phyloP scores from a whole-genome alignment of 495 filamentous ascomycete species.

The Aspergillus olivimuriae region DNA sequence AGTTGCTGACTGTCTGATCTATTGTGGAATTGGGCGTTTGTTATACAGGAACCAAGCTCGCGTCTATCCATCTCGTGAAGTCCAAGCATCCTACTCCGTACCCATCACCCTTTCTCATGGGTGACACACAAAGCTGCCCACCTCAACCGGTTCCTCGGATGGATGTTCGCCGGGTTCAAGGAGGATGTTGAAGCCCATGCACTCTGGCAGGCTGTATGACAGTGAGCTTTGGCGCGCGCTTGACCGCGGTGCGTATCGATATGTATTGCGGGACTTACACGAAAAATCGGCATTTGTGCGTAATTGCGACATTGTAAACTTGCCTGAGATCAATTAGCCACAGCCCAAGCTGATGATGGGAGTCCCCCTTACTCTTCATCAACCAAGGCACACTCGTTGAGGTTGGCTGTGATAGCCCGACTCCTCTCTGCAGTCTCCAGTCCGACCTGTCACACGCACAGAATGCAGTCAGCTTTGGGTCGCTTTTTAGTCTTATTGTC shows the following conservation, averaged over 20 bases:
- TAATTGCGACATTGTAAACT: slow-evolving; percentile 5
- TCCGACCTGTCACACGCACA: slow-evolving; percentile 3
- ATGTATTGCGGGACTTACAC: slow-evolving; percentile 4
- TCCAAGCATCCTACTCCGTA: not conserved
- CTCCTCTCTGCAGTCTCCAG: slow-evolving; percentile 8
- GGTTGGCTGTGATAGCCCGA: slow-evolving; percentile 2
- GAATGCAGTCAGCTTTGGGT: not conserved
- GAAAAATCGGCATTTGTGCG: slow-evolving; percentile 8
- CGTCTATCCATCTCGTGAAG: not conserved
- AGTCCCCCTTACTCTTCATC: slow-evolving; percentile 9
- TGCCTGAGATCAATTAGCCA: no score
- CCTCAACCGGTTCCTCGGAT: not conserved
- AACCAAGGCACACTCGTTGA: slow-evolving; percentile 6
- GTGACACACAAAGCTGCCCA: slow-evolving; percentile 8
- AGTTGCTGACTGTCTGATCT: no score
- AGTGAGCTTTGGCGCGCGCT: no score
- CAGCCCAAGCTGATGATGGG: no score
- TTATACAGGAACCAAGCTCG: no score
- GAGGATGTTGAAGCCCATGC: slow-evolving; percentile 2
- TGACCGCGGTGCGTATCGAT: no score
- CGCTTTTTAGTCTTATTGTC: no score
- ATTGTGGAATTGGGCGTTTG: no score
- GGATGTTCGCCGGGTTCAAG: slow-evolving; percentile 37
- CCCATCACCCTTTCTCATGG: not conserved
- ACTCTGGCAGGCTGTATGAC: slow-evolving; percentile 1